Evolutionary conservation across 768 basidiomycete genomes (phyloP).

Genomic region (Leccinum rimulosum): DNA sequence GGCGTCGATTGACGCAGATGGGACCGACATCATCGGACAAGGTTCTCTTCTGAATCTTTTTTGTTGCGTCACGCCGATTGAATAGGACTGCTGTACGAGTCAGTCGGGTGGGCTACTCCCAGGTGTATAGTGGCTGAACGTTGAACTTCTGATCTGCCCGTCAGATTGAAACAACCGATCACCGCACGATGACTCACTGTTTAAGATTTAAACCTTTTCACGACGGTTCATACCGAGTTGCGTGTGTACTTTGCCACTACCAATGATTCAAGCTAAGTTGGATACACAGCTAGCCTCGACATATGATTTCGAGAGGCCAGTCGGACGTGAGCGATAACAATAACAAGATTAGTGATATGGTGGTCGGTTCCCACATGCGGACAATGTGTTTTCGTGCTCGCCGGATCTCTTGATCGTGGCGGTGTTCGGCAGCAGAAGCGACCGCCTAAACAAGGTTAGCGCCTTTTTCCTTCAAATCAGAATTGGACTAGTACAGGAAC

Average conservation of each 20-base stretch:
- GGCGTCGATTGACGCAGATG: not conserved
- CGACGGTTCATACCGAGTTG: not conserved
- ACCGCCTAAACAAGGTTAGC: not conserved
- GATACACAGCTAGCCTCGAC: not conserved
- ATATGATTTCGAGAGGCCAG: not conserved
- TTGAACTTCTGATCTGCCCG: conserved; percentile 9
- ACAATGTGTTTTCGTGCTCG: not conserved
- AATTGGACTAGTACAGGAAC: not conserved
- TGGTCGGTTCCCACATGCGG: not conserved
- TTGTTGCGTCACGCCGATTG: not conserved
- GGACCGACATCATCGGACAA: conserved; percentile 9
- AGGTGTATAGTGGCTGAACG: conserved; percentile 8
- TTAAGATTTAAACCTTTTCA: conserved; percentile 7
- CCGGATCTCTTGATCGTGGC: not conserved
- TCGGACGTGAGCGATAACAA: not conserved
- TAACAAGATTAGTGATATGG: not conserved
- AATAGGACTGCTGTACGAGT: not conserved
- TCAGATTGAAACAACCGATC: conserved; percentile 11
- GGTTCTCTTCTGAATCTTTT: not conserved
- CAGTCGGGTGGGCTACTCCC: not conserved
- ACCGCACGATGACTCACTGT: conserved; percentile 3
- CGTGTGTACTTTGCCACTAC: not conserved
- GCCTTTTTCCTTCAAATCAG: not conserved
- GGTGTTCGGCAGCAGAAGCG: not conserved
- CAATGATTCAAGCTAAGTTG: not conserved